Evolutionary conservation across 371 early-diverging fungal genomes (phyloP).

Genomic region (Umbelopsis sp.): DNA sequence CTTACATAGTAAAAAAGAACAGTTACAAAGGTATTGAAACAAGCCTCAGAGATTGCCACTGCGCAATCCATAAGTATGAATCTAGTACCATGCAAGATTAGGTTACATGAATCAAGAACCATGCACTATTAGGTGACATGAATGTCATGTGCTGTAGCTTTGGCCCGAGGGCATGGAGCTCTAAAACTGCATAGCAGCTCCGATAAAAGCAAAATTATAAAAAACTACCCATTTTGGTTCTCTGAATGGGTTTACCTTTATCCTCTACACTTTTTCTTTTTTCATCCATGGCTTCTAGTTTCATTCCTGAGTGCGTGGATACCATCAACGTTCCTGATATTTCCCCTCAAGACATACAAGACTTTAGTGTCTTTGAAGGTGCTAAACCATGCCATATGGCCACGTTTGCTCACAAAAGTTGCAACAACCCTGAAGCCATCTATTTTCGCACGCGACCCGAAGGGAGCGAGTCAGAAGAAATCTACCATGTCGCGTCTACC

Average conservation of each 20-base stretch:
- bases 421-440: constrained; percentile 10
- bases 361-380: not conserved
- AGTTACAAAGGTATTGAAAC: too few species aligned
- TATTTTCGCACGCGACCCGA: constrained; percentile 17
- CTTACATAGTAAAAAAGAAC: too few species aligned
- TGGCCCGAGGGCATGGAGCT: too few species aligned
- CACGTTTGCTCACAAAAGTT: constrained; percentile 10
- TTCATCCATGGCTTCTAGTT: not conserved
- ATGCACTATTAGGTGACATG: too few species aligned
- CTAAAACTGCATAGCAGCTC: too few species aligned
- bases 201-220: too few species aligned
- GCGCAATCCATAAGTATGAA: too few species aligned
- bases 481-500: constrained; percentile 1
- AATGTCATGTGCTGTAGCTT: too few species aligned
- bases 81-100: too few species aligned
- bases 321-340: constrained; percentile 11
- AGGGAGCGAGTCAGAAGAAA: constrained; percentile 19
- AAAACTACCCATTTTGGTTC: too few species aligned
- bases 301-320: constrained; percentile 4
- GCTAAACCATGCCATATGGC: not conserved
- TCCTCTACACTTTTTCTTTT: not conserved
- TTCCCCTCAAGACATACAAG: not conserved
- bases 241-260: not conserved
- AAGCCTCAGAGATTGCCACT: too few species aligned
- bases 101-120: too few species aligned